A percentile compares a stretch with the other conserved stretches of the same genome.
Conservation (phyloP, 345 rosid species). For the Citrus inodora region DNA sequence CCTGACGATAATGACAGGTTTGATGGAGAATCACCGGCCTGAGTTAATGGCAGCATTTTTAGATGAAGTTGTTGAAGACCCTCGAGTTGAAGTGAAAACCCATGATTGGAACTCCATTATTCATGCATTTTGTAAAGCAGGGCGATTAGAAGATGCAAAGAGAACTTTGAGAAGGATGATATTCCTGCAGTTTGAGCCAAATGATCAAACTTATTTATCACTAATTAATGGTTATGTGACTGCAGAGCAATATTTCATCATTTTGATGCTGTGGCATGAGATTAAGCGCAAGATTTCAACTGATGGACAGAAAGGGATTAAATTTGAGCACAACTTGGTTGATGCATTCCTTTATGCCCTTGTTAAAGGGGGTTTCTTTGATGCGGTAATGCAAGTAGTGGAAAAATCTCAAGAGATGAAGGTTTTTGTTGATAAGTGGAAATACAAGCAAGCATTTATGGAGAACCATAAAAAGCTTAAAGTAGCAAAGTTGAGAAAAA, state of each 20-base stretch:
- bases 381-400: conserved; percentile 94
- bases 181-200: conserved; percentile 74
- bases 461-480: conserved; percentile 92
- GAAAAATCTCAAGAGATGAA: conserved; percentile 88
- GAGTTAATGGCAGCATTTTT: conserved; percentile 88
- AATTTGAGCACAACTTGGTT: conserved; percentile 59
- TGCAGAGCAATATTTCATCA: conserved; percentile 72
- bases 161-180: conserved; percentile 91
- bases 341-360: conserved; percentile 90
- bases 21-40: conserved; percentile 73
- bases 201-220: conserved; percentile 84
- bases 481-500: conserved; percentile 78
- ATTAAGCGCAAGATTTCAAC: conserved; percentile 64
- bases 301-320: conserved; percentile 43
- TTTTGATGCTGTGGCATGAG: conserved; percentile 83
- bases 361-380: conserved; percentile 96
- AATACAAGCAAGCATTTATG: conserved; percentile 96
- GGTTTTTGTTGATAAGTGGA: conserved; percentile 94
- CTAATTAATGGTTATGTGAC: conserved; percentile 75
- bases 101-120: conserved; percentile 98
- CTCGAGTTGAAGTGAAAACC: conserved; percentile 77
- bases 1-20: conserved; percentile 82
- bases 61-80: conserved; percentile 93
- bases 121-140: conserved; percentile 91
- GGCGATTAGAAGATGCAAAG: conserved; percentile 77